Evolutionary conservation across 768 basidiomycete species (phyloP).

Genomic region (Plicaturopsis crispa): DNA sequence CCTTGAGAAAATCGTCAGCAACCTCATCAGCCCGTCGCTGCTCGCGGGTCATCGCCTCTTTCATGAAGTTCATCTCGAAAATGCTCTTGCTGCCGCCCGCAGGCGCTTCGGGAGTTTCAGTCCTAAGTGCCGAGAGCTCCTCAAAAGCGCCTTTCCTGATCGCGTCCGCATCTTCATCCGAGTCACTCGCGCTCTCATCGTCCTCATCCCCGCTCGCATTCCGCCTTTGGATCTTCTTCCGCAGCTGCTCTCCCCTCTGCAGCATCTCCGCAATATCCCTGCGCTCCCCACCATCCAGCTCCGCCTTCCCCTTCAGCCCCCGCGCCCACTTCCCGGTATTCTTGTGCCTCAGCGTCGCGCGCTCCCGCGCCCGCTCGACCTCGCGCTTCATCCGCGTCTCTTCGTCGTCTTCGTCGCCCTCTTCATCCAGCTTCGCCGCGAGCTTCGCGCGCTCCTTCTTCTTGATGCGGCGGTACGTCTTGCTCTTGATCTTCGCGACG

Average conservation of each 20-base stretch:
- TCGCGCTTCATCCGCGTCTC: constrained; percentile 60
- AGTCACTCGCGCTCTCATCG: constrained; percentile 34
- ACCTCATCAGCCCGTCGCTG: constrained; percentile 47
- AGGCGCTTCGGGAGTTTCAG: constrained; percentile 23
- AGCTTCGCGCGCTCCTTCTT: constrained; percentile 70
- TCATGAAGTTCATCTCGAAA: constrained; percentile 98
- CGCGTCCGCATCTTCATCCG: constrained; percentile 31
- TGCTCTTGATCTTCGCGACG: constrained; percentile 92
- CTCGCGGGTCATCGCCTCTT: constrained; percentile 74
- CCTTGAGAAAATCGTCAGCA: constrained; percentile 66
- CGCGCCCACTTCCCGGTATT: constrained; percentile 85
- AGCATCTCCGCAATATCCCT: constrained; percentile 82
- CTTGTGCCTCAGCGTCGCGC: constrained; percentile 86
- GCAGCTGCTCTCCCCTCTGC: constrained; percentile 69
- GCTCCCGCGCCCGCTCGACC: constrained; percentile 73
- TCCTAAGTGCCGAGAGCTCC: constrained; percentile 52
- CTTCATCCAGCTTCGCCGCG: constrained; percentile 34
- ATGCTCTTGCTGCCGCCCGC: constrained; percentile 48
- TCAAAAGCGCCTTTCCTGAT: constrained; percentile 72
- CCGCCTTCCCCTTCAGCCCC: constrained; percentile 62
- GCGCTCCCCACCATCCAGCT: constrained; percentile 54
- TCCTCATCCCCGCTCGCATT: constrained; percentile 47
- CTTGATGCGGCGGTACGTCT: constrained; percentile 80
- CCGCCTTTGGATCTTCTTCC: constrained; percentile 67
- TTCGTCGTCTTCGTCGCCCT: constrained; percentile 37